These are phyloP conservation scores for Candida khao-thaluensis DNA, from an alignment of 805 yeast species.

Conservation along the genomic window DNA sequence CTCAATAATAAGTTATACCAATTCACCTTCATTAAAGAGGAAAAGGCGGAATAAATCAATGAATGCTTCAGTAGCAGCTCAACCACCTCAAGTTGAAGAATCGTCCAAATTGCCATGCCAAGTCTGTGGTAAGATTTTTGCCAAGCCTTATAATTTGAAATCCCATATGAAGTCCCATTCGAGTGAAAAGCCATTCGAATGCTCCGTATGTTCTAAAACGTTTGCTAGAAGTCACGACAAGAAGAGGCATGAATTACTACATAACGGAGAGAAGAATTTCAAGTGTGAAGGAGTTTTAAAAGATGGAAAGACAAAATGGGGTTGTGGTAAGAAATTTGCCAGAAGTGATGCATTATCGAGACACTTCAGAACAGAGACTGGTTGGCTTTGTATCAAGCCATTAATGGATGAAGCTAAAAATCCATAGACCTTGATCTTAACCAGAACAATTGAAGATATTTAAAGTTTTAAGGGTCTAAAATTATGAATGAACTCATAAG, in stretches of 20 bases:
- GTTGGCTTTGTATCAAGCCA: constrained; percentile 66
- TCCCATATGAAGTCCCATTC: constrained; percentile 56
- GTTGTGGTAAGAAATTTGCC: constrained; percentile 72
- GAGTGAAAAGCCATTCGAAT: constrained; percentile 66
- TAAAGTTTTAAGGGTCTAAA: no score
- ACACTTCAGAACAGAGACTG: constrained; percentile 75
- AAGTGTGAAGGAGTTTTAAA: constrained; percentile 61
- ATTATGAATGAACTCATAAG: no score
- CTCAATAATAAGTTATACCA: constrained; percentile 34
- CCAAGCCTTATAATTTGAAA: constrained; percentile 49
- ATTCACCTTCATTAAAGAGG: constrained; percentile 29
- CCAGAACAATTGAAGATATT: no score
- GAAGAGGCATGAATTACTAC: constrained; percentile 73
- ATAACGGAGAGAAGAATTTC: constrained; percentile 68
- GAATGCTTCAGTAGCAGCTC: no score
- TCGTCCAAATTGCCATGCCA: constrained; percentile 30
- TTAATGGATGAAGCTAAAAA: constrained; percentile 58
- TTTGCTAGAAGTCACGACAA: constrained; percentile 79
- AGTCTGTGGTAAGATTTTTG: constrained; percentile 45
- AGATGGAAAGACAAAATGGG: constrained; percentile 65
- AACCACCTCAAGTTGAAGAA: not conserved
- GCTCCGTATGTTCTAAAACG: constrained; percentile 61
- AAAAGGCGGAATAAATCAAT: constrained; percentile 22
- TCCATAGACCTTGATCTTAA: not conserved
- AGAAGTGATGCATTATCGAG: constrained; percentile 76